A percentile compares a stretch with the other conserved stretches of the same genome.
Conservation (phyloP, 2,329 filamentous ascomycete species). For the Onygena corvina region DNA sequence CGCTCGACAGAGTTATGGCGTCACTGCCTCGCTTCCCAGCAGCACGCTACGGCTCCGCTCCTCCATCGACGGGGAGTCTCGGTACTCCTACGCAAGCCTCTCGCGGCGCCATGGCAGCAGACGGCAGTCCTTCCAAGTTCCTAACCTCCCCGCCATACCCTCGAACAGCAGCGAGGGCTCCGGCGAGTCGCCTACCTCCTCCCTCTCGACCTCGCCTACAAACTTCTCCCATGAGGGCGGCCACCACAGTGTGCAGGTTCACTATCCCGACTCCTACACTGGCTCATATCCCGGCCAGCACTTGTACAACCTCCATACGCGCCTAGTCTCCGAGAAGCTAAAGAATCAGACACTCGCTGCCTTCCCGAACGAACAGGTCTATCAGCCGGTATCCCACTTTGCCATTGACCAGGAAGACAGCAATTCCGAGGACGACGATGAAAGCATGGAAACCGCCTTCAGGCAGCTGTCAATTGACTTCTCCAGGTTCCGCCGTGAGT, state of each 20-base stretch:
- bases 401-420: conserved; percentile 31
- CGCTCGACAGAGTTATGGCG: background rate
- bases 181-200: conserved; percentile 18
- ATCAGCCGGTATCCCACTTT: conserved; percentile 38
- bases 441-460: conserved; percentile 19
- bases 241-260: conserved; percentile 7
- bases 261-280: conserved; percentile 51
- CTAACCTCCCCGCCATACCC: conserved; percentile 49
- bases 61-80: conserved; percentile 33
- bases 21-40: background rate
- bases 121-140: conserved; percentile 49
- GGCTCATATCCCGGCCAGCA: conserved; percentile 50
- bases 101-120: conserved; percentile 26
- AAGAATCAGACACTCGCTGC: conserved; percentile 48
- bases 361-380: conserved; percentile 38
- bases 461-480: conserved; percentile 21
- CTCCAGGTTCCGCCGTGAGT: conserved; percentile 31
- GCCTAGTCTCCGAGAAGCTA: conserved; percentile 66
- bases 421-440: conserved; percentile 22
- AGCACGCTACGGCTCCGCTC: conserved; percentile 1
- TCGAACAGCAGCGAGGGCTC: conserved; percentile 47
- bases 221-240: conserved; percentile 16
- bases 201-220: conserved; percentile 19
- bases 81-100: conserved; percentile 35
- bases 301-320: conserved; percentile 54